These are phyloP conservation scores for Copromyces sp. DNA, from an alignment of 495 filamentous ascomycete genomes.

Conservation along the genomic window DNA sequence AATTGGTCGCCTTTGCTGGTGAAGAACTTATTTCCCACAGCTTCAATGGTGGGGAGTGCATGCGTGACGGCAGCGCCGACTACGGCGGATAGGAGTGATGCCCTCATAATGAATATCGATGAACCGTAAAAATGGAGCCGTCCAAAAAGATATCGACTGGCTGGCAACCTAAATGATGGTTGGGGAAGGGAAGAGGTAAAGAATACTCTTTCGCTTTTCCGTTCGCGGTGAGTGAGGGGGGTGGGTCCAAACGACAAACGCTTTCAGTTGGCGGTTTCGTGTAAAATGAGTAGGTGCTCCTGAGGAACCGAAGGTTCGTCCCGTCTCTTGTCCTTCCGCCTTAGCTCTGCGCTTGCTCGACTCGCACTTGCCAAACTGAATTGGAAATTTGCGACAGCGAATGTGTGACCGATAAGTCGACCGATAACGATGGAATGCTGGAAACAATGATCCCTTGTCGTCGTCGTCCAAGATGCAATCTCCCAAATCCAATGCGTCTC, in stretches of 20 bases:
- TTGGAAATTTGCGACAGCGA: not conserved
- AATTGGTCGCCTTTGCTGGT: conserved; percentile 65
- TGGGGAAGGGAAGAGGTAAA: not conserved
- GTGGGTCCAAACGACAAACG: not conserved
- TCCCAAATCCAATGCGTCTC: not conserved
- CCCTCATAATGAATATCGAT: conserved; percentile 7
- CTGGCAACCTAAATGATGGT: not conserved
- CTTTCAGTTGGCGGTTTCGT: not conserved
- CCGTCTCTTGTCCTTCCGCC: not conserved
- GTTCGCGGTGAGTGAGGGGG: not conserved
- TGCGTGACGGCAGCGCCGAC: conserved; percentile 25
- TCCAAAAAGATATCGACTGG: not conserved
- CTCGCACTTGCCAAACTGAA: not conserved
- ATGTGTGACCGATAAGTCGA: not conserved
- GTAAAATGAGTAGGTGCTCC: not conserved
- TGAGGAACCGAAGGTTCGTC: not conserved
- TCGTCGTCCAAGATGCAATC: not conserved
- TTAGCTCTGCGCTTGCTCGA: not conserved
- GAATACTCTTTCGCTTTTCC: not conserved
- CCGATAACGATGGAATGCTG: not conserved
- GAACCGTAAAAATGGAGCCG: not conserved
- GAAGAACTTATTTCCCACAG: conserved; percentile 79
- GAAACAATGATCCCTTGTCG: not conserved
- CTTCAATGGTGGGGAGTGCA: conserved; percentile 47
- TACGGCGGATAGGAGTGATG: conserved; percentile 15